Conservation (phyloP, 495 filamentous ascomycete species). For the Xylaria flabelliformis region DNA sequence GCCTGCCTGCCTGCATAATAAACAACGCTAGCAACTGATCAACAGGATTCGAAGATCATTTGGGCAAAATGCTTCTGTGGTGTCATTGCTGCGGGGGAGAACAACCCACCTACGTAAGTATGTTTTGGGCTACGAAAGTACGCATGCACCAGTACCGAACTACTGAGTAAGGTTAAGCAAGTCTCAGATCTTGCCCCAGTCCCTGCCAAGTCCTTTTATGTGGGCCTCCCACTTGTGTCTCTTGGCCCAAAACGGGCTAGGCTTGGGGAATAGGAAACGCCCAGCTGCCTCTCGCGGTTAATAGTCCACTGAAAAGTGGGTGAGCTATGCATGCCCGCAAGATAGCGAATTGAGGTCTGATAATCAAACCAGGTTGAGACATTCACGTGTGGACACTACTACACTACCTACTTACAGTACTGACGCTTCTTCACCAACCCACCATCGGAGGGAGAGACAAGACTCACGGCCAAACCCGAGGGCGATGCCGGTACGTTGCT, state of each 20-base stretch:
- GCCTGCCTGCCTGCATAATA: background rate
- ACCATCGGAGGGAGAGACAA: background rate
- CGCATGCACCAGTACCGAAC: too few relatives aligned
- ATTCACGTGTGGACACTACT: background rate
- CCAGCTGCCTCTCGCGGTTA: constrained; percentile 14
- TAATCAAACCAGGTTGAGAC: constrained; percentile 11
- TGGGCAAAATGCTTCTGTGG: background rate
- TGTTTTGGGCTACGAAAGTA: too few relatives aligned
- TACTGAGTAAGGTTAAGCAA: constrained; percentile 2
- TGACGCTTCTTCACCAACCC: background rate
- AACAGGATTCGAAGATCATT: background rate
- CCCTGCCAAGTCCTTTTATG: background rate
- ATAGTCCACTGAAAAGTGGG: constrained; percentile 9
- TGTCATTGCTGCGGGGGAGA: constrained; percentile 6
- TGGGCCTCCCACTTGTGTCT: background rate
- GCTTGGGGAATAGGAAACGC: background rate
- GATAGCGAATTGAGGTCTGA: constrained; percentile 10
- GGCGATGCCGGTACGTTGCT: background rate
- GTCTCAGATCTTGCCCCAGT: constrained; percentile 9
- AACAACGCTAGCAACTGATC: constrained; percentile 1
- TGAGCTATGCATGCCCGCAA: background rate
- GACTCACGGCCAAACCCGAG: constrained; percentile 1
- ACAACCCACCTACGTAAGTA: background rate
- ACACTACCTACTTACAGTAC: too few relatives aligned
- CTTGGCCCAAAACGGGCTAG: constrained; percentile 2